Base-by-base conservation (phyloP, 805 yeast species). In the Pichia rugopelliculosa region DNA sequence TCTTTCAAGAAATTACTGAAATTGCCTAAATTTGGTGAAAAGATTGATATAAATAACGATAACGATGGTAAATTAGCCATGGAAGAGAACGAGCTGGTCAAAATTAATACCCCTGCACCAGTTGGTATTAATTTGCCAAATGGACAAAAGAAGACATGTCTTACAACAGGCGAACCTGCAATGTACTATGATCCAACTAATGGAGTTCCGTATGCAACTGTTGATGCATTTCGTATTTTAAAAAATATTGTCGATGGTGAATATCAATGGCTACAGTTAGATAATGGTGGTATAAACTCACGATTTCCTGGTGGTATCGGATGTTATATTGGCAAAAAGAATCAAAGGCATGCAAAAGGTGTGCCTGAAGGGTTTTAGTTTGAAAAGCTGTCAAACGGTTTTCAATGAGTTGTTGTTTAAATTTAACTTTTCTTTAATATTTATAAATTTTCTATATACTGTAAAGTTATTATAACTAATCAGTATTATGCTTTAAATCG, bases 111-210 rank as follows among this genome's bases (percentile, higher is more conserved):
- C 0, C 80, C 79, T 46, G 84, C 91, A 1, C 93, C 91, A 3
- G 71, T 80, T 3, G 91, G 91, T 17, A 79, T 84, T 26, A 76
- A 81, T 53, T 68, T 84, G 48, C 84, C 88, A 37, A 86, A 73
- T 62, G 88, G 86, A 25, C 73, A 73, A 44, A 81, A 79, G 63
- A 76, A 79, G 65, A 65, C 73, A 57, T 84, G 96, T 72, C 69
- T 82, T 23, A 80, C 90, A 39, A 80, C 88, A 3, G 96, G 96
- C 3, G 75, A 75, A 43, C 82, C 80, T 41, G 95, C 93, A 17
- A 76, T 79, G 58, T 91, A 87, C 64, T 81, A 84, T 53, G 98
- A 91, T 69, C 98, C 98, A 0, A 74, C 78, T 34, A 80, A 84
- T 25, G 96, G 96, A 34, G 77, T 93, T 45, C 95, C 96, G 2